These are phyloP conservation scores for Terana coerulea DNA, from an alignment of 768 basidiomycete genomes.

Conservation along the genomic window DNA sequence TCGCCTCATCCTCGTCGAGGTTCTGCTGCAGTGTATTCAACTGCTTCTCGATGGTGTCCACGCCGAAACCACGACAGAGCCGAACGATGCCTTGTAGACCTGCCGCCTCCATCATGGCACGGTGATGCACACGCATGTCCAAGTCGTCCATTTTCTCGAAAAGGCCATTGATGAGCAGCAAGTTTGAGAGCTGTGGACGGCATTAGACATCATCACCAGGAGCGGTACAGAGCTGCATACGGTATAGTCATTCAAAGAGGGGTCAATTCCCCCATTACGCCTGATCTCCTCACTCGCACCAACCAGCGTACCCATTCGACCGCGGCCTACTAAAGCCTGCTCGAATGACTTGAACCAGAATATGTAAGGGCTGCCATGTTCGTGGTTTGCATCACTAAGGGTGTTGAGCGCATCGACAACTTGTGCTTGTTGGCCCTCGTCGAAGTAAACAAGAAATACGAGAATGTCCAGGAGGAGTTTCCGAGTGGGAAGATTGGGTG, in stretches of 20 bases:
- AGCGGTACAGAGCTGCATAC: slow-evolving; percentile 40
- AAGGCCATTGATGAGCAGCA: slow-evolving; percentile 70
- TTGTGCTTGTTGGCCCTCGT: slow-evolving; percentile 54
- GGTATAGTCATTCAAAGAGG: slow-evolving; percentile 79
- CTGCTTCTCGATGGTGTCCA: slow-evolving; percentile 61
- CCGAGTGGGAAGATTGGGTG: slow-evolving; percentile 74
- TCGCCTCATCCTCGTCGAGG: slow-evolving; percentile 73
- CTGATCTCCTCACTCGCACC: slow-evolving; percentile 91
- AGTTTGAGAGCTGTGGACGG: slow-evolving; percentile 54
- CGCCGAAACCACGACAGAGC: slow-evolving; percentile 63
- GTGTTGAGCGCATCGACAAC: slow-evolving; percentile 75
- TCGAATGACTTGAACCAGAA: slow-evolving; percentile 90
- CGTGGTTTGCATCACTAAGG: slow-evolving; percentile 61
- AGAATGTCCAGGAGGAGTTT: slow-evolving; percentile 79
- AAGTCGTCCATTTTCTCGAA: slow-evolving; percentile 67
- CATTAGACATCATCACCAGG: not conserved
- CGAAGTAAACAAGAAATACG: slow-evolving; percentile 65
- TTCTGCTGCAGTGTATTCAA: slow-evolving; percentile 54
- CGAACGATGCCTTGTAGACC: slow-evolving; percentile 73
- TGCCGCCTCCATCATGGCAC: slow-evolving; percentile 85
- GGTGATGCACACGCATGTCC: slow-evolving; percentile 81
- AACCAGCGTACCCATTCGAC: slow-evolving; percentile 93
- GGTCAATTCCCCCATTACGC: slow-evolving; percentile 60
- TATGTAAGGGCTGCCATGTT: slow-evolving; percentile 61
- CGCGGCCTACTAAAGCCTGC: slow-evolving; percentile 71